Evolutionary conservation across 257 asterid species (phyloP).

Genomic region (Fraxinus excelsior): DNA sequence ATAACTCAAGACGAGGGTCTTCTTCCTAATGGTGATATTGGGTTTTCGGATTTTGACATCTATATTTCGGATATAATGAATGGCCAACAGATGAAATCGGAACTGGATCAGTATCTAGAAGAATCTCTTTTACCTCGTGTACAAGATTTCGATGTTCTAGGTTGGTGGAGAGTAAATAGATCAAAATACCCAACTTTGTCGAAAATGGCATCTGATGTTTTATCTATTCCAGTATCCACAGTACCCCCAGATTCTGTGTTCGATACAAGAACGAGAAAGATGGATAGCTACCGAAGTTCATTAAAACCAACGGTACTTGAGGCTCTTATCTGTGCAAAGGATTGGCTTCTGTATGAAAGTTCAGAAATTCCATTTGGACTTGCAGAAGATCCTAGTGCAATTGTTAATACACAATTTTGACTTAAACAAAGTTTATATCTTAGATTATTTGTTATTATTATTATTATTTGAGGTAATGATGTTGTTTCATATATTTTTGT

Average conservation of each 20-base stretch:
- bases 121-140: slow-evolving; percentile 59
- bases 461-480: not conserved
- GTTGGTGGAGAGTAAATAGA: slow-evolving; percentile 77
- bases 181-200: slow-evolving; percentile 62
- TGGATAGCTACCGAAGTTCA: slow-evolving; percentile 49
- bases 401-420: slow-evolving; percentile 37
- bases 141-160: slow-evolving; percentile 78
- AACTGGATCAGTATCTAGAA: slow-evolving; percentile 63
- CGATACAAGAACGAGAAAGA: slow-evolving; percentile 42
- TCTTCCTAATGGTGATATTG: slow-evolving; percentile 40
- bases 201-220: slow-evolving; percentile 71
- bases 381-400: slow-evolving; percentile 25
- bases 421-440: not conserved
- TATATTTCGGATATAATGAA: slow-evolving; percentile 50
- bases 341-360: slow-evolving; percentile 63
- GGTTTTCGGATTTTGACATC: slow-evolving; percentile 50
- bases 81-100: slow-evolving; percentile 50
- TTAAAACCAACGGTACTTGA: slow-evolving; percentile 52
- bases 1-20: slow-evolving; percentile 38
- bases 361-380: slow-evolving; percentile 22
- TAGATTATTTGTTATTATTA: not conserved
- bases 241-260: slow-evolving; percentile 56
- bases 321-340: slow-evolving; percentile 74
- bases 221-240: slow-evolving; percentile 72
- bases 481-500: not conserved